These are phyloP conservation scores for Xylariaceae sp. DNA, from an alignment of 2,329 filamentous ascomycete genomes.

Conservation along the genomic window DNA sequence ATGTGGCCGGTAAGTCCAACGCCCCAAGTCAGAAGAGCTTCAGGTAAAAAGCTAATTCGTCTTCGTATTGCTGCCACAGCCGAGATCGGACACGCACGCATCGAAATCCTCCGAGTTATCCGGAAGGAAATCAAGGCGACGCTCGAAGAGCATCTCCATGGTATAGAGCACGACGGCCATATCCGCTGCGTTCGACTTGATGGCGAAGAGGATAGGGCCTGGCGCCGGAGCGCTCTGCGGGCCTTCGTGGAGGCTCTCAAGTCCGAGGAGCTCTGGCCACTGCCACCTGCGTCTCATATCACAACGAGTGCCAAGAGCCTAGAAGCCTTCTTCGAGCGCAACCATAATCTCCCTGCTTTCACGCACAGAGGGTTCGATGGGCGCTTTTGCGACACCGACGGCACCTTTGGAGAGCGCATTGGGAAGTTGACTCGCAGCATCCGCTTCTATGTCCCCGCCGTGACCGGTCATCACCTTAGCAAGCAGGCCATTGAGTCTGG, in stretches of 20 bases:
- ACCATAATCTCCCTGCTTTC: conserved; percentile 13
- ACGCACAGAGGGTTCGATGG: conserved; percentile 1
- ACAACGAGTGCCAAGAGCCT: conserved; percentile 7
- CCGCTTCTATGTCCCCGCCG: neutral
- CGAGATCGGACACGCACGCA: conserved; percentile 10
- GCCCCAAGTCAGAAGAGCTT: neutral
- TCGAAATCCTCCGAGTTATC: conserved; percentile 10
- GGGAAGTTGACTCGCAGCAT: conserved; percentile 4
- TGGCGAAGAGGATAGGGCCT: conserved; percentile 8
- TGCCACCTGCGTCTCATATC: conserved; percentile 5
- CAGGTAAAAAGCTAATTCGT: conserved; percentile 1
- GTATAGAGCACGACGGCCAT: neutral
- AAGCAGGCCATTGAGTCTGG: conserved; percentile 7
- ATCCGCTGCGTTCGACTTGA: conserved; percentile 9
- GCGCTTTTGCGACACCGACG: conserved; percentile 7
- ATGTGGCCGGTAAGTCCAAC: conserved; percentile 6
- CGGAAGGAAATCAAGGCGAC: conserved; percentile 7
- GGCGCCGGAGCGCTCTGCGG: conserved; percentile 4
- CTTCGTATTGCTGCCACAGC: neutral
- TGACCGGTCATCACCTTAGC: neutral
- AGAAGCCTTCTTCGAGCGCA: conserved; percentile 6
- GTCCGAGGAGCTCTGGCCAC: conserved; percentile 8
- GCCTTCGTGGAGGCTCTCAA: conserved; percentile 4
- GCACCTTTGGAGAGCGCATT: conserved; percentile 9
- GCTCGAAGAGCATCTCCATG: conserved; percentile 12